Evolutionary conservation across 1,284 basidiomycete genomes (phyloP).

Genomic region (Microbotryum saponariae): DNA sequence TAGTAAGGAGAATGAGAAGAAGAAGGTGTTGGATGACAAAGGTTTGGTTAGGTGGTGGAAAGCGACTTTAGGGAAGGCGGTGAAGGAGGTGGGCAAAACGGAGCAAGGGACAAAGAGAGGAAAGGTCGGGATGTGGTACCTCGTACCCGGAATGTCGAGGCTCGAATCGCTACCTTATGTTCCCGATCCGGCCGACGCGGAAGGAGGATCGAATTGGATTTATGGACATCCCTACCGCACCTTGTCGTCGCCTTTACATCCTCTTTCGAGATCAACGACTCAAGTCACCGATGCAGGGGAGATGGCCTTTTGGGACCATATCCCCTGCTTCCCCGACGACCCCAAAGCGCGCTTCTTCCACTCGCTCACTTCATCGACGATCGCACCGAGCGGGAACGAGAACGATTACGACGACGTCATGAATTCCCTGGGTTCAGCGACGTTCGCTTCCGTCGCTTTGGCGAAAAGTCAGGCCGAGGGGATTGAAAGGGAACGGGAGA

Average conservation of each 20-base stretch:
- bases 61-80: slow-evolving; percentile 55
- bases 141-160: slow-evolving; percentile 64
- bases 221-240: slow-evolving; percentile 68
- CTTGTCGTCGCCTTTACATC: slow-evolving; percentile 53
- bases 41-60: slow-evolving; percentile 91
- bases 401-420: slow-evolving; percentile 48
- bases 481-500: slow-evolving; percentile 24
- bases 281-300: not conserved
- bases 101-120: slow-evolving; percentile 32
- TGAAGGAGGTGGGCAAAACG: slow-evolving; percentile 22
- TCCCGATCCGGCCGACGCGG: slow-evolving; percentile 31
- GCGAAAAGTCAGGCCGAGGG: not conserved
- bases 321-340: slow-evolving; percentile 85
- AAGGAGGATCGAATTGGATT: slow-evolving; percentile 47
- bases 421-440: slow-evolving; percentile 52
- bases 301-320: slow-evolving; percentile 57
- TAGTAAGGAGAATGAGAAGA: slow-evolving; percentile 63
- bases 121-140: slow-evolving; percentile 48
- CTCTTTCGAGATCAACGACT: slow-evolving; percentile 34
- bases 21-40: slow-evolving; percentile 69
- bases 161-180: slow-evolving; percentile 61
- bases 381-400: slow-evolving; percentile 52
- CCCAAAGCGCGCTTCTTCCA: slow-evolving; percentile 86
- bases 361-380: slow-evolving; percentile 54
- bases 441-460: slow-evolving; percentile 43